phyloP scores from a whole-genome alignment of 768 basidiomycete species.

The Tubosaeta brunneosetosa region DNA sequence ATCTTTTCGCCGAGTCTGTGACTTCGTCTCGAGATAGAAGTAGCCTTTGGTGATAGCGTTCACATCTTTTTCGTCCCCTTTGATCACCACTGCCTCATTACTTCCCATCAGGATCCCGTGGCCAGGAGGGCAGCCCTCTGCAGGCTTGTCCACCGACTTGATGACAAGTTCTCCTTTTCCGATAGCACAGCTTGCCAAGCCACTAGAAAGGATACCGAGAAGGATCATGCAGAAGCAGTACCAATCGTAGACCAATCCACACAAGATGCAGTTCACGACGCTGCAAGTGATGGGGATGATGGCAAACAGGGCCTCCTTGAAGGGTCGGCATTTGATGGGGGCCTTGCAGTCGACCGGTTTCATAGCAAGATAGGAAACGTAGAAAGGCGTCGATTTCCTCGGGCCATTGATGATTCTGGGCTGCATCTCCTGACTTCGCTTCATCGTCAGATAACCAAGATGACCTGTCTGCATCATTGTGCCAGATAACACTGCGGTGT shows the following conservation, averaged over 20 bases:
- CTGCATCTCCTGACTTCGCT: constrained; percentile 3
- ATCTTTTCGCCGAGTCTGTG: no score
- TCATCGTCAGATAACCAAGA: constrained; percentile 24
- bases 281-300: constrained; percentile 25
- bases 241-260: constrained; percentile 26
- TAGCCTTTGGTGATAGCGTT: constrained; percentile 27
- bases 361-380: constrained; percentile 22
- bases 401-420: not conserved
- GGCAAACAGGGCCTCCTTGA: constrained; percentile 8
- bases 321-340: not conserved
- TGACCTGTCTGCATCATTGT: constrained; percentile 26
- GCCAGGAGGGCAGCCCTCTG: constrained; percentile 19
- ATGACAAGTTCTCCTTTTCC: constrained; percentile 23
- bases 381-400: constrained; percentile 5
- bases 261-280: constrained; percentile 21
- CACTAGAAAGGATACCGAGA: constrained; percentile 30
- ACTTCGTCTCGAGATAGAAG: constrained; percentile 27
- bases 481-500: constrained; percentile 28
- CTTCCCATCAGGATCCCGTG: constrained; percentile 24
- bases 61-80: constrained; percentile 25
- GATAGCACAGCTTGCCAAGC: constrained; percentile 22
- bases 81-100: constrained; percentile 22
- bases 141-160: constrained; percentile 10
- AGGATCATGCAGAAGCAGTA: constrained; percentile 30
- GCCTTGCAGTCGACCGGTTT: not conserved